A percentile compares a stretch with the other conserved stretches of the same genome.
Evolutionary conservation across 305 asterid species (phyloP).

Genomic region (Fraxinus sp.): DNA sequence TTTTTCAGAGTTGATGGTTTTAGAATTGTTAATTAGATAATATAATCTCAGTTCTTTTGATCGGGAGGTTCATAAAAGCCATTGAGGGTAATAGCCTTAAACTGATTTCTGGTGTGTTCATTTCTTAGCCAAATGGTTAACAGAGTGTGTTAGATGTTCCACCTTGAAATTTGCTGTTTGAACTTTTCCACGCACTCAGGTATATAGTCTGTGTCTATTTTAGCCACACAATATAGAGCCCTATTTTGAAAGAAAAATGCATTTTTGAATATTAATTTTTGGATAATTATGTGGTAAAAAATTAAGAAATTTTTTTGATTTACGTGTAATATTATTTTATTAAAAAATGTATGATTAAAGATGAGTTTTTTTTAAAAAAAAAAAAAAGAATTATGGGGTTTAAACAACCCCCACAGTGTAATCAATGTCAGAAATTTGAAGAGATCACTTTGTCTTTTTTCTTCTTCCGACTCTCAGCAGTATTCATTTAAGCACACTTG

Average conservation of each 20-base stretch:
- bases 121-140: background rate
- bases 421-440: background rate
- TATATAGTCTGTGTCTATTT: background rate
- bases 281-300: too few species aligned
- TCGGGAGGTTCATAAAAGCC: background rate
- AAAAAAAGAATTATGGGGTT: too few species aligned
- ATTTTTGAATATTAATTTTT: too few species aligned
- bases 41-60: background rate
- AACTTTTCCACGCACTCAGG: background rate
- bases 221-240: background rate
- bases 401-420: background rate
- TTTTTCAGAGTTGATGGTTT: background rate
- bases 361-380: too few species aligned
- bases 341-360: too few species aligned
- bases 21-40: background rate
- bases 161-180: background rate
- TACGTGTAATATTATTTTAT: too few species aligned
- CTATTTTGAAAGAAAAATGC: too few species aligned
- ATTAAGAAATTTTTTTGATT: too few species aligned
- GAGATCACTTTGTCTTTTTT: background rate
- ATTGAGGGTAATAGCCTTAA: background rate
- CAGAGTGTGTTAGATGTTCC: background rate
- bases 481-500: background rate
- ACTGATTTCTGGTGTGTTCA: background rate
- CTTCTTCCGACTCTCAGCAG: background rate